Base-by-base conservation (phyloP, 805 yeast species). In the Kazachstania psychrophila region DNA sequence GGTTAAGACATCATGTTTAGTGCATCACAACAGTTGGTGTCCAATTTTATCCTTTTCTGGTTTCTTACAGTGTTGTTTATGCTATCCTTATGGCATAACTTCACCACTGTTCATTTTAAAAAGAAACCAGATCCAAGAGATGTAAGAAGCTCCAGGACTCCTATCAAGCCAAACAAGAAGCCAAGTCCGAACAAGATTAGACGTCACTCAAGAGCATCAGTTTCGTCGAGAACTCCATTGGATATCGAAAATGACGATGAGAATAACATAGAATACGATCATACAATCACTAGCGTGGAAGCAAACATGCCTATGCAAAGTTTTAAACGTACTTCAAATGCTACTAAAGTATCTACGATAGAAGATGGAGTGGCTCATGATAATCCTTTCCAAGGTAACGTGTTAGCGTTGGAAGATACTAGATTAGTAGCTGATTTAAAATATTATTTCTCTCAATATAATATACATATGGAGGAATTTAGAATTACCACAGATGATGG, bases 401-500 rank as follows among this genome's bases (percentile, higher is more conserved):
- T 48, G 12, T 36, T 52, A 10, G 39, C 43, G 8, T 46, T 47
- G 8, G 60, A 58, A 37, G 60, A 56, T 40, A 19, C 30, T 18
- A 54, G 46, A 38, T 58, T 76, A 9, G 63, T 63, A 11, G 69
- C 75, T 16, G 78, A 79, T 43, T 60, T 89, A 36, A 56, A 70
- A 20, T 85, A 82, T 54, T 89, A 88, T 51, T 78, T 81, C 9
- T 61, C 65, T 23, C 67, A 77, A 23, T 60, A 78, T 31, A 82
- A 77, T 1, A 61, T 83, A 13, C 76, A 70, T 12, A 62, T 86
- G 25, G 70, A 68, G 31, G 77, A 70, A 38, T 75, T 72, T 51
- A 70, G 66, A 23, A 65, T 87, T 2, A 64, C 73, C 8, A 88
- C 97, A 0, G 66, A 67, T 12, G 97, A 92, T 57, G 96, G 96